Conservation (phyloP, 176 grass and related monocot genomes). For the Dactylis glomerata region DNA sequence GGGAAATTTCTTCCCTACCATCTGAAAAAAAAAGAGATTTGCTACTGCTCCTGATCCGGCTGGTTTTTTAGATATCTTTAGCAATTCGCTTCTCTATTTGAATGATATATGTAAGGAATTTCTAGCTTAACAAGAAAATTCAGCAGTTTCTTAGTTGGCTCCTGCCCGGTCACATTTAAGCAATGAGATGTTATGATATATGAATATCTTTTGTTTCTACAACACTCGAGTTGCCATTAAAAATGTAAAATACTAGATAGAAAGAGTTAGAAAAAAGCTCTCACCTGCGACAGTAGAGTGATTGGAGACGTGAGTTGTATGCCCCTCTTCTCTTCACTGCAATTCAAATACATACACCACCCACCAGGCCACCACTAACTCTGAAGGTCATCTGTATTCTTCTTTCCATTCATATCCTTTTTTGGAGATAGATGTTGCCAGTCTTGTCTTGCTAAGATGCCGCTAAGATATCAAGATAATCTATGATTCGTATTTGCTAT, state of each 20-base stretch:
- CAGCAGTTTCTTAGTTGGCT: not conserved
- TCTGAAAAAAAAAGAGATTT: not conserved
- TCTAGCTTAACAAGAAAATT: not conserved
- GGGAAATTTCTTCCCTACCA: too few relatives aligned
- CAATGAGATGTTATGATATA: not conserved
- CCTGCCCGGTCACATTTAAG: not conserved
- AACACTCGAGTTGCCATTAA: not conserved
- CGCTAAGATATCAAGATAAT: too few relatives aligned
- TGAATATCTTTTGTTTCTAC: not conserved
- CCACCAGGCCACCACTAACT: too few relatives aligned
- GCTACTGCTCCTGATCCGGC: not conserved
- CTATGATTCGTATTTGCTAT: too few relatives aligned
- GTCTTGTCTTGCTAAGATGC: too few relatives aligned
- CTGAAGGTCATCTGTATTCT: too few relatives aligned
- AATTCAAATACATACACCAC: too few relatives aligned
- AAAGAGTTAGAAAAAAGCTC: not conserved
- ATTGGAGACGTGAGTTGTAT: too few relatives aligned
- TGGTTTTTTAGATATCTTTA: not conserved
- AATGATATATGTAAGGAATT: not conserved
- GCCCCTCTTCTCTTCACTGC: too few relatives aligned
- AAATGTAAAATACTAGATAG: not conserved
- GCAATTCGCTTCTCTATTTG: not conserved
- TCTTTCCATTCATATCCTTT: too few relatives aligned
- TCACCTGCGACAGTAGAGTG: too few relatives aligned
- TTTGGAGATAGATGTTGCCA: too few relatives aligned